These are phyloP conservation scores for Albizia julibrissin DNA, from an alignment of 306 rosid genomes.

Conservation along the genomic window DNA sequence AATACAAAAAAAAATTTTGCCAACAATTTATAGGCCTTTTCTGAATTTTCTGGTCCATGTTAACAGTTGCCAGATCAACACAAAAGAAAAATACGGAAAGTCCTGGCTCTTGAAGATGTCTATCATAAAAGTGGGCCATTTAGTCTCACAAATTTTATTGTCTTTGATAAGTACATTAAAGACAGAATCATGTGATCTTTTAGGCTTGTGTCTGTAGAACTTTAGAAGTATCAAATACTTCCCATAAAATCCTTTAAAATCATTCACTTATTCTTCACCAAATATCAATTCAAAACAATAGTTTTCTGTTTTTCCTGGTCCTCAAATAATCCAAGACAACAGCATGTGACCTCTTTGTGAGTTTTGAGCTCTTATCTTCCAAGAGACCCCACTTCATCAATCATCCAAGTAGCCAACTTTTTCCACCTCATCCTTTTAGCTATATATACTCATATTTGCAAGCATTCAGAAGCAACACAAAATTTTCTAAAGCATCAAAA, in stretches of 20 bases:
- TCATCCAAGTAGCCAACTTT: not conserved
- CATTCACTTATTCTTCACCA: not conserved
- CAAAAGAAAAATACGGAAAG: not conserved
- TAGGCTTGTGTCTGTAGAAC: not conserved
- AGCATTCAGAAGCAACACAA: constrained; percentile 28
- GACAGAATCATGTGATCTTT: constrained; percentile 27
- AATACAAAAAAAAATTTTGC: not conserved
- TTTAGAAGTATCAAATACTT: not conserved
- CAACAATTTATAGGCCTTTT: not conserved
- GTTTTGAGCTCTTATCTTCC: not conserved
- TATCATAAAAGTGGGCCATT: not conserved
- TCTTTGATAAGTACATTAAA: not conserved
- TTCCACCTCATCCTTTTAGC: constrained; percentile 14
- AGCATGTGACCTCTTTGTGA: not conserved
- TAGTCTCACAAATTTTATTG: not conserved
- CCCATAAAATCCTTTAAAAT: not conserved
- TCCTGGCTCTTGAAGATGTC: not conserved
- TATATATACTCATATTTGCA: constrained; percentile 35
- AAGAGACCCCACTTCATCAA: constrained; percentile 6
- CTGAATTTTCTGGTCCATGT: not conserved
- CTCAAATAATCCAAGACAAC: constrained; percentile 34
- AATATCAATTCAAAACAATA: constrained; percentile 5
- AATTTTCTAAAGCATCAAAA: not conserved
- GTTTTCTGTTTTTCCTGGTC: constrained; percentile 34
- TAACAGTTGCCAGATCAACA: not conserved